Base-by-base conservation (phyloP, 2,329 filamentous ascomycete species). In the Davidsoniella neocaledoniae region DNA sequence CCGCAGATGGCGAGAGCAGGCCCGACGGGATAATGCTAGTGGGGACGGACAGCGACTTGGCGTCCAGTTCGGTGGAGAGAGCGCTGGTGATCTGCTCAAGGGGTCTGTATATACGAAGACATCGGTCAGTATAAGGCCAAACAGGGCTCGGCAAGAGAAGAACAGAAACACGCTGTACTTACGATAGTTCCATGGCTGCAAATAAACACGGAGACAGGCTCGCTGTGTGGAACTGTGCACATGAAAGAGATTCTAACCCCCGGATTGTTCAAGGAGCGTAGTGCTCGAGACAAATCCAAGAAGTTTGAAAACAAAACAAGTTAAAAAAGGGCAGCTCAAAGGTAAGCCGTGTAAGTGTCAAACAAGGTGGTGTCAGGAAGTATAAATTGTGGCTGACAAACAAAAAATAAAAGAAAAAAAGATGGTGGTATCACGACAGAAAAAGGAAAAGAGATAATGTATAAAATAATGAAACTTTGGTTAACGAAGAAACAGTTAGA, bases 21-120 rank as follows among this genome's bases (percentile, higher is more conserved):
- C 46, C 47, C 6, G 43, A 46, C 6, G 51, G 47, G 33, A 53
- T 21, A 21, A 53, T 43, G 26, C 16, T 29, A 9, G 36, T 29
- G 16, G 51, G 51, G 16, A 53, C 39, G 26, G 46, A 23, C 40
- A 52, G 39, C 5, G 50, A 52, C 40, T 43, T 44, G n/a, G 50
- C 39, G 50, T 52, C 50, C 39, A 52, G 43, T 47, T 51, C 43
- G 12, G 26, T 25, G 26, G 49, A 46, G 43, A 41, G 50, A 23
- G 21, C 33, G 41, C 29, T 48, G 29, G 41, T 17, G 33, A 48
- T 42, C 38, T 48, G 40, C 7, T 52, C 29, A 9, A 52, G 21
- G 41, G 50, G 40, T 16, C 45, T 52, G 26, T n/a, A 6, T 33
- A 25, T 9, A 19, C 12, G 39, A 16, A 6, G 38, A 14, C 4